Evolutionary conservation across 2,329 filamentous ascomycete species (phyloP).

Genomic region (Exophiala mesophila): DNA sequence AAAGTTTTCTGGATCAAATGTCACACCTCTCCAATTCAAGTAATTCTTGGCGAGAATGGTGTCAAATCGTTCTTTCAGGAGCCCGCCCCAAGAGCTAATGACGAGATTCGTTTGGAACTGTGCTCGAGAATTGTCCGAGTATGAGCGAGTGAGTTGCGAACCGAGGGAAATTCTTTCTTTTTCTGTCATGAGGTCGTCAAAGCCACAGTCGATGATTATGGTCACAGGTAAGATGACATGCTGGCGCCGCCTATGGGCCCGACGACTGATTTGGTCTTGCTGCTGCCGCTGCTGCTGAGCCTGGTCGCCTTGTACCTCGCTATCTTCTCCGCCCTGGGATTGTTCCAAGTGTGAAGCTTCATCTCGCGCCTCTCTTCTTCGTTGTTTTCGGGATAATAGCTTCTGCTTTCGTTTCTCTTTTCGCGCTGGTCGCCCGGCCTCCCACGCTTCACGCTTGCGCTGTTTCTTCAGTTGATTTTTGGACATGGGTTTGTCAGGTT

Average conservation of each 20-base stretch:
- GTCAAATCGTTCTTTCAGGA: constrained; percentile 77
- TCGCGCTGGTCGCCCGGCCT: constrained; percentile 60
- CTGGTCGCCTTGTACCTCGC: not conserved
- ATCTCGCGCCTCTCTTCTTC: constrained; percentile 39
- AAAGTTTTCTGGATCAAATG: constrained; percentile 70
- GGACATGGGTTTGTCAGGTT: constrained; percentile 49
- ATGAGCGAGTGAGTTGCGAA: constrained; percentile 78
- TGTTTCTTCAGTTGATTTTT: constrained; percentile 85
- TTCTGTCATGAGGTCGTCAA: constrained; percentile 83
- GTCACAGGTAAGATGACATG: constrained; percentile 66
- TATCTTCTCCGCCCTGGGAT: constrained; percentile 15
- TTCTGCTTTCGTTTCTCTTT: constrained; percentile 57
- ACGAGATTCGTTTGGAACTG: constrained; percentile 66
- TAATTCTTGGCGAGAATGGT: constrained; percentile 67
- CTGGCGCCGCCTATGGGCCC: constrained; percentile 27
- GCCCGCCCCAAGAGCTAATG: constrained; percentile 71
- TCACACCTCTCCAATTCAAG: constrained; percentile 71
- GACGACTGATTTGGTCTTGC: constrained; percentile 16
- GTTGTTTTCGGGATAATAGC: constrained; percentile 48
- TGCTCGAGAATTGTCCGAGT: constrained; percentile 76
- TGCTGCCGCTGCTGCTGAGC: constrained; percentile 16
- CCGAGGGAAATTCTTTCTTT: constrained; percentile 78
- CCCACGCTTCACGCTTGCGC: constrained; percentile 67
- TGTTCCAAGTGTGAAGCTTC: constrained; percentile 24
- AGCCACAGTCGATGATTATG: constrained; percentile 85